phyloP scores from a whole-genome alignment of 1,284 basidiomycete species.

The Malassezia brasiliensis region DNA sequence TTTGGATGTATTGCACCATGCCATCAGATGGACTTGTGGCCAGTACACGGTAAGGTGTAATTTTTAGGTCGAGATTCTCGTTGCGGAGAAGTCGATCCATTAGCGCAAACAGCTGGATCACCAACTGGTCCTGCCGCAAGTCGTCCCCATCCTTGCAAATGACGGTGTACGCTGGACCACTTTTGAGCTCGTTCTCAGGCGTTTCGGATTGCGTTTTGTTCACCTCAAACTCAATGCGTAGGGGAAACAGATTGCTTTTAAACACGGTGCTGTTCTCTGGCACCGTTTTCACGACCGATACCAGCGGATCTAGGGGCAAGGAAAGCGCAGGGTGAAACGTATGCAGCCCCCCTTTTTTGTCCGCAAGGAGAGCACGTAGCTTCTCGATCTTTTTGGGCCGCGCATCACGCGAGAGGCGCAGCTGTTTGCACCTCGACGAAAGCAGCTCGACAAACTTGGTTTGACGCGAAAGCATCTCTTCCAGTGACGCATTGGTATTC shows the following conservation, averaged over 20 bases:
- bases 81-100: conserved; percentile 90
- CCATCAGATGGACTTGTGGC: conserved; percentile 86
- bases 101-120: conserved; percentile 90
- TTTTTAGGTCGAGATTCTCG: conserved; percentile 85
- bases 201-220: conserved; percentile 32
- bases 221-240: conserved; percentile 67
- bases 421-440: conserved; percentile 70
- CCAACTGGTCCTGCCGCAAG: conserved; percentile 91
- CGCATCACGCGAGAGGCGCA: conserved; percentile 79
- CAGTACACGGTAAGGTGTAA: conserved; percentile 85
- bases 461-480: conserved; percentile 55
- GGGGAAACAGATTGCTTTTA: conserved; percentile 90
- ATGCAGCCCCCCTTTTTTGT: conserved; percentile 64
- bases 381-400: conserved; percentile 96
- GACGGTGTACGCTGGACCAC: conserved; percentile 59
- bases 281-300: conserved; percentile 72
- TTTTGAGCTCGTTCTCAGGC: neutral
- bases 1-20: conserved; percentile 91
- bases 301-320: conserved; percentile 75
- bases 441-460: conserved; percentile 67
- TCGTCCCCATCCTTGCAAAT: conserved; percentile 99
- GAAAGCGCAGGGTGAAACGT: conserved; percentile 31
- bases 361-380: conserved; percentile 68
- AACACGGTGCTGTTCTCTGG: conserved; percentile 88
- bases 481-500: neutral